Percentiles rank a stretch among this genome's conserved stretches.
These are phyloP conservation scores for Telopea speciosissima DNA, from an alignment of 177 flowering plant species.

Conservation along the genomic window DNA sequence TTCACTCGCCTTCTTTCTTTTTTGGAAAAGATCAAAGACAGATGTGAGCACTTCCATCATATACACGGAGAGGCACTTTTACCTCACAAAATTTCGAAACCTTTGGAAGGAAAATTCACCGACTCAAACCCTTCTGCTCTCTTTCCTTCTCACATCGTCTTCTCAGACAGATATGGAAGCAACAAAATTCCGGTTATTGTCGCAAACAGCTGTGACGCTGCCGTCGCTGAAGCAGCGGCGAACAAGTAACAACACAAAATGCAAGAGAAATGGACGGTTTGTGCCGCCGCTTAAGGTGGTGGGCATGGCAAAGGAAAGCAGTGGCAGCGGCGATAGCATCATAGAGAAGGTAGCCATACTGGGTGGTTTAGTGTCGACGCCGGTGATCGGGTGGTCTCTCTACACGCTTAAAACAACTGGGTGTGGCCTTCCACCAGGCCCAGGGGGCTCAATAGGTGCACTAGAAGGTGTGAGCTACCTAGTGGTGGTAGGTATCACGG, in stretches of 20 bases:
- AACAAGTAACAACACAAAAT: neutral
- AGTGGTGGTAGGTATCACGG: constrained; percentile 59
- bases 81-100: neutral
- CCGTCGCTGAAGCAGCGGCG: constrained; percentile 3
- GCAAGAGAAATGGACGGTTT: neutral
- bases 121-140: neutral
- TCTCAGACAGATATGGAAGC: constrained; percentile 10
- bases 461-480: constrained; percentile 91
- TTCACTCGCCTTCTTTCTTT: no score
- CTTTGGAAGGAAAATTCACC: neutral
- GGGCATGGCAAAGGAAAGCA: constrained; percentile 48
- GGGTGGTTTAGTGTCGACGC: constrained; percentile 66
- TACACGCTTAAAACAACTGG: constrained; percentile 95
- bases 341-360: constrained; percentile 54
- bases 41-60: no score
- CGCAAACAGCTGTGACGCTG: constrained; percentile 13
- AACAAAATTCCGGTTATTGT: constrained; percentile 28
- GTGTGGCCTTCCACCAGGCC: constrained; percentile 95
- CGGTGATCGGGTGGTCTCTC: constrained; percentile 96
- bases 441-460: constrained; percentile 88
- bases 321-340: constrained; percentile 23
- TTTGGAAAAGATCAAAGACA: no score
- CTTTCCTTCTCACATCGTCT: neutral
- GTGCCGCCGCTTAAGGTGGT: constrained; percentile 20
- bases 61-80: neutral